Evolutionary conservation across 805 yeast genomes (phyloP), one percentile per base, ranked within the genome.

Genomic region (Saccharomycopsis selenospora): DNA sequence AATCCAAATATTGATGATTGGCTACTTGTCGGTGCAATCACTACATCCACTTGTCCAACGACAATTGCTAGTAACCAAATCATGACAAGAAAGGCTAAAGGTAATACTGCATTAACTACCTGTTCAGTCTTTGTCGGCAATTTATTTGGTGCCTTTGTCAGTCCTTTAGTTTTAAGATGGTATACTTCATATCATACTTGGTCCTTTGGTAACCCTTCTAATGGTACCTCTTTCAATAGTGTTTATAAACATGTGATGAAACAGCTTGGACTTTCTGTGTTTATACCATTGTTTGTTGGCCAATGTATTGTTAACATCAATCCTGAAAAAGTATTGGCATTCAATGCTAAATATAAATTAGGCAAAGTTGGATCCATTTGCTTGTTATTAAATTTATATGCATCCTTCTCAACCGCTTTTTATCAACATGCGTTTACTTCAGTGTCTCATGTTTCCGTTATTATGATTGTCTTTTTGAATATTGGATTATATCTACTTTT

Each of bases 51-150:
- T 10, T 85, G 95, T 62, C 96, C 96, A 25, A 89, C 96, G 6
- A 89, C 96, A 0, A 95, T 89, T 17, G 79, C 90, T 0, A 87
- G 96, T 1, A 89, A 89, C 61, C 96, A 89, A 25, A 90, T 89
- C 25, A 89, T 89, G 96, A 89, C 96, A 4, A 74, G 80, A 46
- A 76, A 76, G 50, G 95, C 96, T 0, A 80, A 82, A 55, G 96
- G 96, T 6, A 86, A 88, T 63, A 90, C 79, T 55, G 66, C 83
- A 14, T 66, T 88, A 46, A 82, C 95, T 17, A 68, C 87, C 4
- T 82, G 93, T 61, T 95, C 87, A 62, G 96, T 89, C 7, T 79
- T 88, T 50, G 73, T 88, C 28, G 96, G 96, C 1, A 89, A 89
- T 60, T 59, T 88, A 43, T 59, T 87, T 40, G 96, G 96, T 2